Evolutionary conservation across 352 stramenopile species (phyloP).

Genomic region (Phytophthora macrochlamydospora): DNA sequence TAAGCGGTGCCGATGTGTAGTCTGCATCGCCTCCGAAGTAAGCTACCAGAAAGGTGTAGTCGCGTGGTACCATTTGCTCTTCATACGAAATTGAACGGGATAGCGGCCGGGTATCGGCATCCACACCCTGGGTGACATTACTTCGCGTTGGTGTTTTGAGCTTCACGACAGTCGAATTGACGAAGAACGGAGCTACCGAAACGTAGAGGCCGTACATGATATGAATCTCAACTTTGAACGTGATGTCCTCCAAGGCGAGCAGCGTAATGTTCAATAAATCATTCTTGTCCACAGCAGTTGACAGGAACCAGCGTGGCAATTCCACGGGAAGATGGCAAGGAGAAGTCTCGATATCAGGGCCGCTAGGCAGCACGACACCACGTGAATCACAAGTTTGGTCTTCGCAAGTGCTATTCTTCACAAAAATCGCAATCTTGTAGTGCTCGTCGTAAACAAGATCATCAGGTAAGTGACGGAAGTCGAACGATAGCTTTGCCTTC

Average conservation of each 20-base stretch:
- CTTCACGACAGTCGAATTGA: conserved; percentile 89
- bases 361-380: conserved; percentile 55
- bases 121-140: conserved; percentile 74
- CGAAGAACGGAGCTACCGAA: conserved; percentile 88
- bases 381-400: conserved; percentile 83
- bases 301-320: conserved; percentile 92
- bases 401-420: conserved; percentile 92
- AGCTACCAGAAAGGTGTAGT: conserved; percentile 92
- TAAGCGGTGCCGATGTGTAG: conserved; percentile 86
- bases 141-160: conserved; percentile 79
- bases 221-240: conserved; percentile 96
- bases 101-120: conserved; percentile 69
- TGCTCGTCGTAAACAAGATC: conserved; percentile 95
- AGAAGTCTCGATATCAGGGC: conserved; percentile 81
- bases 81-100: conserved; percentile 88
- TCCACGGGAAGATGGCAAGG: conserved; percentile 92
- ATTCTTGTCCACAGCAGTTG: conserved; percentile 92
- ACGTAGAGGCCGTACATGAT: conserved; percentile 94
- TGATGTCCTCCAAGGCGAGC: conserved; percentile 94
- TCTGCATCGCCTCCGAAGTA: conserved; percentile 76
- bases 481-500: conserved; percentile 93
- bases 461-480: conserved; percentile 92
- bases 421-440: conserved; percentile 95
- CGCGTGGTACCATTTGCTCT: conserved; percentile 64
- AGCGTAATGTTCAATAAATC: conserved; percentile 94